Percentiles rank a stretch among this genome's conserved stretches.
Evolutionary conservation across 805 yeast species (phyloP).

Genomic region (Kazachstania bromeliacearum): DNA sequence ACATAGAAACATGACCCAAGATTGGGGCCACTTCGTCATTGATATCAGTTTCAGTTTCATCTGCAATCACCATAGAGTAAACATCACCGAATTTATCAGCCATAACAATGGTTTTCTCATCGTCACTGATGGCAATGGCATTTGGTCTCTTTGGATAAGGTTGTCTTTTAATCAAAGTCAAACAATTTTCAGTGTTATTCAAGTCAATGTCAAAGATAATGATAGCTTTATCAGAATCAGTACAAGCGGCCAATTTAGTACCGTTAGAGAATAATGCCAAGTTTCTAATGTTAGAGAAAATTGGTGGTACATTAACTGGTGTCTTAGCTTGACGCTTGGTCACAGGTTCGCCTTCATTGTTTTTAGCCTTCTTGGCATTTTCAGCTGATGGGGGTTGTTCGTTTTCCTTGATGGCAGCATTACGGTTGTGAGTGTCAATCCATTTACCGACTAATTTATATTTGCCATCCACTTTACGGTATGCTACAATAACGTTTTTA

Average conservation of each 20-base stretch:
- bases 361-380: slow-evolving; percentile 29
- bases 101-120: slow-evolving; percentile 45
- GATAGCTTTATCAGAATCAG: slow-evolving; percentile 78
- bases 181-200: slow-evolving; percentile 30
- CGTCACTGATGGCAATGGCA: slow-evolving; percentile 52
- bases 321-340: slow-evolving; percentile 41
- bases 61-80: slow-evolving; percentile 44
- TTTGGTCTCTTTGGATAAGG: slow-evolving; percentile 89
- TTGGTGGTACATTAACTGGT: slow-evolving; percentile 57
- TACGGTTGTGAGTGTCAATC: slow-evolving; percentile 47
- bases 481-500: slow-evolving; percentile 51
- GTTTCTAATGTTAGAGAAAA: slow-evolving; percentile 59
- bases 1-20: slow-evolving; percentile 94
- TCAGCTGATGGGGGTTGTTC: slow-evolving; percentile 23
- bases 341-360: slow-evolving; percentile 35
- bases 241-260: slow-evolving; percentile 50
- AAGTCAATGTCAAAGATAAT: slow-evolving; percentile 42
- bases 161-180: slow-evolving; percentile 55
- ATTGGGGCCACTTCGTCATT: slow-evolving; percentile 54
- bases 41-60: slow-evolving; percentile 25
- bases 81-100: slow-evolving; percentile 98
- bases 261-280: slow-evolving; percentile 47
- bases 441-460: slow-evolving; percentile 40
- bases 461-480: slow-evolving; percentile 31
- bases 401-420: slow-evolving; percentile 36